Conservation (phyloP, 2,329 filamentous ascomycete species). For the Fusarium chlamydosporum region DNA sequence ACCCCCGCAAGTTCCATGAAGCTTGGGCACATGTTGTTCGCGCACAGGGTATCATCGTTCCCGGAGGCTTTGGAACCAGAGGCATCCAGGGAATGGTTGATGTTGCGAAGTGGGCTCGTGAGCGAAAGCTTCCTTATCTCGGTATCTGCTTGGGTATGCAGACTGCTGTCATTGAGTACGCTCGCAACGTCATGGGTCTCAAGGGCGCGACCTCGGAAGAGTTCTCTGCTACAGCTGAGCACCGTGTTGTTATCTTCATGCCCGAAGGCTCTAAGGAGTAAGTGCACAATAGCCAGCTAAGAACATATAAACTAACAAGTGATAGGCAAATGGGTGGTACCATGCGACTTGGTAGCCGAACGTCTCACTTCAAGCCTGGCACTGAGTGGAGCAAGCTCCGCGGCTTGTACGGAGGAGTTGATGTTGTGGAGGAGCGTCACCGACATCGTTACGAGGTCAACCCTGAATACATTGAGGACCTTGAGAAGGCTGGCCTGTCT, state of each 20-base stretch:
- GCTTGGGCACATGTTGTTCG: constrained; percentile 86
- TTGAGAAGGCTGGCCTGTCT: constrained; percentile 77
- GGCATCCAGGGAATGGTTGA: constrained; percentile 89
- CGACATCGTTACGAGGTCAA: constrained; percentile 94
- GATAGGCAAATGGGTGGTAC: constrained; percentile 75
- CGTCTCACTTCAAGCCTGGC: constrained; percentile 80
- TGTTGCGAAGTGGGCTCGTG: constrained; percentile 88
- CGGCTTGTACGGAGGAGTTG: constrained; percentile 75
- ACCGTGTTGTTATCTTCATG: constrained; percentile 90
- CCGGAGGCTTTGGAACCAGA: constrained; percentile 83
- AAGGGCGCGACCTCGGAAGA: constrained; percentile 69
- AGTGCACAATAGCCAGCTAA: constrained; percentile 17
- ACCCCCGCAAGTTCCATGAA: constrained; percentile 83
- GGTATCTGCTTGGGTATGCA: constrained; percentile 96
- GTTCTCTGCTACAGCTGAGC: constrained; percentile 67
- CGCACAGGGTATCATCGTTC: constrained; percentile 69
- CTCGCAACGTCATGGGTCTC: constrained; percentile 80
- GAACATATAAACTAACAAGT: constrained; percentile 8
- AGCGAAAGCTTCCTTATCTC: constrained; percentile 83
- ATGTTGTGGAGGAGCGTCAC: constrained; percentile 78
- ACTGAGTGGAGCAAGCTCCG: constrained; percentile 85
- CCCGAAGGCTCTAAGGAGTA: constrained; percentile 73
- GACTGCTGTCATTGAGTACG: constrained; percentile 90
- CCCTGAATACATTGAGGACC: constrained; percentile 77
- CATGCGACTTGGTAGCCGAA: constrained; percentile 84